Percentiles rank a stretch among this genome's conserved stretches.
These are phyloP conservation scores for Orbilia javanica DNA, from an alignment of 2,329 filamentous ascomycete species.

Conservation along the genomic window DNA sequence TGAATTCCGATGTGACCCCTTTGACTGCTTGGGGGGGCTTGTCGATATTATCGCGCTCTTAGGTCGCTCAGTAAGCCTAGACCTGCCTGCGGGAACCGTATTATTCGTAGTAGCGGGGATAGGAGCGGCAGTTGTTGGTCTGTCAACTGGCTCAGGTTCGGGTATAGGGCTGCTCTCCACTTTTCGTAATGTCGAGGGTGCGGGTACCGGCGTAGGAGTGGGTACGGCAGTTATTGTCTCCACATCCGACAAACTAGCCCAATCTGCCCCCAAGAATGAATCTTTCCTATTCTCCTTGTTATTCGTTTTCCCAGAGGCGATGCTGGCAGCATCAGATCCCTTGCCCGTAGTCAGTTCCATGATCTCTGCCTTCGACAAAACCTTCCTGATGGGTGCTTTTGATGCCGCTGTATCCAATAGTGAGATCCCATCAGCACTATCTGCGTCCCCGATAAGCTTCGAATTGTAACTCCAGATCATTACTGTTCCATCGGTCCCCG, in stretches of 20 bases:
- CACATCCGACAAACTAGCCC: constrained; percentile 35
- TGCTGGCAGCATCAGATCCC: constrained; percentile 49
- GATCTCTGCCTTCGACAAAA: constrained; percentile 87
- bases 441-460: constrained; percentile 53
- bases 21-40: constrained; percentile 41
- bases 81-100: constrained; percentile 8
- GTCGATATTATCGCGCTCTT: constrained; percentile 53
- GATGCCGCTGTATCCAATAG: constrained; percentile 69
- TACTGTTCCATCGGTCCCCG: constrained; percentile 82
- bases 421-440: constrained; percentile 63
- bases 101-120: not conserved
- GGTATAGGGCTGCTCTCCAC: constrained; percentile 27
- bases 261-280: constrained; percentile 39
- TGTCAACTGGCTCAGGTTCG: not conserved
- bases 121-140: constrained; percentile 9
- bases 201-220: too few species aligned
- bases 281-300: constrained; percentile 55
- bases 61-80: constrained; percentile 43
- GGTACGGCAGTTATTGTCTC: constrained; percentile 28
- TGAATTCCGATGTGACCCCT: constrained; percentile 44
- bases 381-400: constrained; percentile 82
- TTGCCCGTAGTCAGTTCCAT: constrained; percentile 73
- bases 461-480: constrained; percentile 76
- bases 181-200: constrained; percentile 16
- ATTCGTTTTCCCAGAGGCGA: constrained; percentile 34